These are phyloP conservation scores for Pseudocercospora cruenta DNA, from an alignment of 2,329 filamentous ascomycete species.

Conservation along the genomic window DNA sequence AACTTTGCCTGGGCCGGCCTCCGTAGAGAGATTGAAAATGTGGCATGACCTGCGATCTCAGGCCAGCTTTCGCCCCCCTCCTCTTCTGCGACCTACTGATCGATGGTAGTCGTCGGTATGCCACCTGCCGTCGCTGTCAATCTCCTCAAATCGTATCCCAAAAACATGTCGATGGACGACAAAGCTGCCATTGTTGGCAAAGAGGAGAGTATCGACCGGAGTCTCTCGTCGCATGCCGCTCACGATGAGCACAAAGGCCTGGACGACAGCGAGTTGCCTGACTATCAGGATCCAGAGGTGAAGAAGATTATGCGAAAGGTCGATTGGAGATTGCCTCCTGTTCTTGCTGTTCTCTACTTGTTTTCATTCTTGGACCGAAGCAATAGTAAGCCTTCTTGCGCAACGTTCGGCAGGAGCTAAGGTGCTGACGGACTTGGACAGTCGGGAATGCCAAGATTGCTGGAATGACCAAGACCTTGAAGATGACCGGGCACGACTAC, in stretches of 20 bases:
- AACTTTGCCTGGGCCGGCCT: neutral
- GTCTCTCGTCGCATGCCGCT: slow-evolving; percentile 5
- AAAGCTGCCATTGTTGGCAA: slow-evolving; percentile 8
- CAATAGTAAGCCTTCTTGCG: slow-evolving; percentile 21
- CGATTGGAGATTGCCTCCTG: slow-evolving; percentile 24
- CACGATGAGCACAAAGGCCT: slow-evolving; percentile 23
- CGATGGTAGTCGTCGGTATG: neutral
- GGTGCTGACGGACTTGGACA: slow-evolving; percentile 3
- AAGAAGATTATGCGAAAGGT: slow-evolving; percentile 58
- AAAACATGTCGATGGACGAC: slow-evolving; percentile 13
- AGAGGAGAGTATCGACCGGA: slow-evolving; percentile 8
- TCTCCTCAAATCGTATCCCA: neutral
- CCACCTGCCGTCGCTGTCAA: neutral
- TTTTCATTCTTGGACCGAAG: slow-evolving; percentile 46
- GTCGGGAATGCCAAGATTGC: slow-evolving; percentile 42
- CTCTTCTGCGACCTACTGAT: neutral
- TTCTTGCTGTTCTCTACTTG: slow-evolving; percentile 47
- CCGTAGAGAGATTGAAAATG: neutral
- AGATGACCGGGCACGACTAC: slow-evolving; percentile 46
- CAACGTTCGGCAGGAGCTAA: neutral
- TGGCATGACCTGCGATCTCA: neutral
- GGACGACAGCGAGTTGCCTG: slow-evolving; percentile 19
- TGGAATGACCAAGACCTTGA: slow-evolving; percentile 41
- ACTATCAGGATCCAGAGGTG: slow-evolving; percentile 27
- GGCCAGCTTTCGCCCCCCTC: neutral